A percentile compares a stretch with the other conserved stretches of the same genome.
phyloP scores from a whole-genome alignment of 495 filamentous ascomycete genomes.

The Aspergillus hancockii region DNA sequence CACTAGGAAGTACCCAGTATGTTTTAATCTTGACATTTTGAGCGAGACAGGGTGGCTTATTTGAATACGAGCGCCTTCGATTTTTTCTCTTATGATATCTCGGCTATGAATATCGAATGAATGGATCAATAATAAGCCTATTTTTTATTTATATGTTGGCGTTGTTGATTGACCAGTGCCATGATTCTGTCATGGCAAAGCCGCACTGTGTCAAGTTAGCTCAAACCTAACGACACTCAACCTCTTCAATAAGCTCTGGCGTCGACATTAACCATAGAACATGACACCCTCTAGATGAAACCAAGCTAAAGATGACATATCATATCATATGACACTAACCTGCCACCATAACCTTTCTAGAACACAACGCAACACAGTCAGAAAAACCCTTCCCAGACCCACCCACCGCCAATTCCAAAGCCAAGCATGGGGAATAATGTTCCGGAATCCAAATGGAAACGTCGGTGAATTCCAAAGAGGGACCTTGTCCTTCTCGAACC shows the following conservation, averaged over 20 bases:
- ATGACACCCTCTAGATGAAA: not conserved
- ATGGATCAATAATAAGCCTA: not conserved
- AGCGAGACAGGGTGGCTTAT: not conserved
- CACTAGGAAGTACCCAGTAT: not conserved
- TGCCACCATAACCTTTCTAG: not conserved
- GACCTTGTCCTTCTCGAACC: slow-evolving; percentile 5
- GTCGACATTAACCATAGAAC: not conserved
- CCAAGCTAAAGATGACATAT: not conserved
- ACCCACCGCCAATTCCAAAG: slow-evolving; percentile 12
- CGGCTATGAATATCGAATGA: not conserved
- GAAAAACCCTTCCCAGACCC: slow-evolving; percentile 12
- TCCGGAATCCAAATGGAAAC: slow-evolving; percentile 15
- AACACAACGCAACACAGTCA: not conserved
- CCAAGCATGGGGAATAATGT: slow-evolving; percentile 18
- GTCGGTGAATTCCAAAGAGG: slow-evolving; percentile 19
- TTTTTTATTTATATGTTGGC: not conserved
- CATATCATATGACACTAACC: slow-evolving; percentile 1
- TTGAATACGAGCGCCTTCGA: not conserved
- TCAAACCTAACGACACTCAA: not conserved
- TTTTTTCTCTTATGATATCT: not conserved
- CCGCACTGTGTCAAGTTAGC: not conserved
- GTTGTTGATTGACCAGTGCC: not conserved
- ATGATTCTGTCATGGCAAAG: not conserved
- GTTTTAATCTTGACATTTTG: not conserved
- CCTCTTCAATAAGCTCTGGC: not conserved